Conservation (phyloP, 305 asterid genomes). For the Fraxinus sp. region DNA sequence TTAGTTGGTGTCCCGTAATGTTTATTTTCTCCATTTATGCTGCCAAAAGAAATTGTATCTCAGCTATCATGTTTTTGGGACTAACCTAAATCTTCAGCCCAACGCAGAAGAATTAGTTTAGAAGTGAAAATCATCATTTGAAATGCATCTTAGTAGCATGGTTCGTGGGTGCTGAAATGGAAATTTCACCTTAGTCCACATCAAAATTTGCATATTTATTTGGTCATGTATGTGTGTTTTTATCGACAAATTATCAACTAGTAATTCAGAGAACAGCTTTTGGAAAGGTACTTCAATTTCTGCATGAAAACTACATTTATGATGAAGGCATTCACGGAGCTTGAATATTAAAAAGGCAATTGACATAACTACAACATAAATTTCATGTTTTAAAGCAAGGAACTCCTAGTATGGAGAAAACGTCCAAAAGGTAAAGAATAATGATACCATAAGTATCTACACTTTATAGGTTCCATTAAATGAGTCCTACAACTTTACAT, state of each 20-base stretch:
- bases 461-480: no score
- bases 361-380: background rate
- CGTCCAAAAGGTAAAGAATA: background rate
- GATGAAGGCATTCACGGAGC: background rate
- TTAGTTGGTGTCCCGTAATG: constrained; percentile 85
- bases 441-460: no score
- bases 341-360: background rate
- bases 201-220: background rate
- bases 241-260: background rate
- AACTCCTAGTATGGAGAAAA: background rate
- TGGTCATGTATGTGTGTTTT: background rate
- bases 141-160: background rate
- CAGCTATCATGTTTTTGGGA: background rate
- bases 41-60: constrained; percentile 37
- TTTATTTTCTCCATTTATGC: constrained; percentile 82
- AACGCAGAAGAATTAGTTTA: background rate
- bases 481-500: no score
- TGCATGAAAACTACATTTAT: background rate
- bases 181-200: background rate
- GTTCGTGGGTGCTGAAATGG: background rate
- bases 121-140: background rate
- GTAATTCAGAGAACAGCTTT: background rate
- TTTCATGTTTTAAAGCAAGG: background rate
- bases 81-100: background rate
- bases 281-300: background rate